phyloP scores from a whole-genome alignment of 2,329 filamentous ascomycete species.

The Dactylellina cionopaga region DNA sequence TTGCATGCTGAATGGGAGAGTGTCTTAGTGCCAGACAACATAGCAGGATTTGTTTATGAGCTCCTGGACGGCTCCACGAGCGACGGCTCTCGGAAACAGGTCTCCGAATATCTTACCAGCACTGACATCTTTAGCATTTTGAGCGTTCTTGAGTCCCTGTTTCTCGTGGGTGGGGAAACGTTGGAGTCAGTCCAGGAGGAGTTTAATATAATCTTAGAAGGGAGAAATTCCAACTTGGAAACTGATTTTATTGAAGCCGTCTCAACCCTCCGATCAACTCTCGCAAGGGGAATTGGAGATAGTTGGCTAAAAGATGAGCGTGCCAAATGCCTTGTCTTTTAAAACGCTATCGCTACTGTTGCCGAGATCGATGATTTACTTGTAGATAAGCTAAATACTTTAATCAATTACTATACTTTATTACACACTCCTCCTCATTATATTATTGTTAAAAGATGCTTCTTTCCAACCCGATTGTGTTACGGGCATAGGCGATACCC shows the following conservation, averaged over 20 bases:
- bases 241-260: slow-evolving; percentile 40
- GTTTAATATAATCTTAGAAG: slow-evolving; percentile 10
- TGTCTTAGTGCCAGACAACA: slow-evolving; percentile 31
- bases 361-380: neutral
- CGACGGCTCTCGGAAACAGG: neutral
- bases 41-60: slow-evolving; percentile 46
- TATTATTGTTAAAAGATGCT: neutral
- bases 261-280: slow-evolving; percentile 12
- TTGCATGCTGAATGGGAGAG: slow-evolving; percentile 45
- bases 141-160: slow-evolving; percentile 30
- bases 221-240: slow-evolving; percentile 1
- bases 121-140: slow-evolving; percentile 36
- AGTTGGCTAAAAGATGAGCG: slow-evolving; percentile 38
- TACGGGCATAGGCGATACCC: too few species aligned
- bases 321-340: slow-evolving; percentile 37
- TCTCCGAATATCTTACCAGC: slow-evolving; percentile 20
- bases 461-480: too few species aligned
- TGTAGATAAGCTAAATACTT: neutral
- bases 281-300: slow-evolving; percentile 20
- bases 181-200: slow-evolving; percentile 39
- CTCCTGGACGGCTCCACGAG: slow-evolving; percentile 15
- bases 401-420: neutral
- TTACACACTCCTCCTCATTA: neutral
- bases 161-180: slow-evolving; percentile 42
- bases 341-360: neutral